Percentiles rank a stretch among this genome's conserved stretches.
These are phyloP conservation scores for Ogataea saltuana DNA, from an alignment of 805 yeast species.

Conservation along the genomic window DNA sequence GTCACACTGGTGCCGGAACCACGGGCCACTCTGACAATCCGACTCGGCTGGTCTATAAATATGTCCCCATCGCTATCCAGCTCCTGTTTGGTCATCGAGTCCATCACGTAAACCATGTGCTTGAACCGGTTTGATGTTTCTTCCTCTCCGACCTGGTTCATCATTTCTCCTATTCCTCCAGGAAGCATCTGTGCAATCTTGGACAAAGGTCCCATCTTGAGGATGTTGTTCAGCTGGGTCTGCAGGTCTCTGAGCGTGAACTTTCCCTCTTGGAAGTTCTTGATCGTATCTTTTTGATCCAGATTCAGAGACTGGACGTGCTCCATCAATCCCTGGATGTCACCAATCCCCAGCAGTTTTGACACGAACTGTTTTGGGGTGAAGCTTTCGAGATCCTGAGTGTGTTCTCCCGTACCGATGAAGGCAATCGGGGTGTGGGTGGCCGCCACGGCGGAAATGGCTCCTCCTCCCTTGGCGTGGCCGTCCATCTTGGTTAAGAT, in stretches of 20 bases:
- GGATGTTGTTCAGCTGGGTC: constrained; percentile 89
- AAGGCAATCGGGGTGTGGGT: constrained; percentile 93
- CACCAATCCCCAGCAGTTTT: constrained; percentile 94
- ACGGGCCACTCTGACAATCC: constrained; percentile 87
- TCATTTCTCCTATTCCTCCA: constrained; percentile 79
- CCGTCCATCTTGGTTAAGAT: constrained; percentile 97
- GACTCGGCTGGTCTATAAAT: constrained; percentile 76
- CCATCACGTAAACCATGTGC: constrained; percentile 87
- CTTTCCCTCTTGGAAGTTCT: constrained; percentile 92
- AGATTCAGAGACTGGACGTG: constrained; percentile 86
- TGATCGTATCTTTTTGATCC: constrained; percentile 87
- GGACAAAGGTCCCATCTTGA: constrained; percentile 96
- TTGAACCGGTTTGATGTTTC: constrained; percentile 84
- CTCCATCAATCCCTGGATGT: constrained; percentile 89
- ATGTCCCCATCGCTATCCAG: constrained; percentile 85
- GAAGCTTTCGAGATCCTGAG: constrained; percentile 87
- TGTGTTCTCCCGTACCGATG: constrained; percentile 98
- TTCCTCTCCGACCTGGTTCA: constrained; percentile 87
- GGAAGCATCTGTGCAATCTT: constrained; percentile 96
- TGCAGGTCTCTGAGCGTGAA: constrained; percentile 90
- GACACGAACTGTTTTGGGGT: constrained; percentile 88
- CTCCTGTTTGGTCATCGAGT: constrained; percentile 92
- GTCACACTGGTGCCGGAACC: constrained; percentile 93
- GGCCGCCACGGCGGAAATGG: constrained; percentile 97
- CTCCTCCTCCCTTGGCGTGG: constrained; percentile 99